These are phyloP conservation scores for Aquilaria yunnanensis DNA, from an alignment of 345 rosid genomes.

Conservation along the genomic window DNA sequence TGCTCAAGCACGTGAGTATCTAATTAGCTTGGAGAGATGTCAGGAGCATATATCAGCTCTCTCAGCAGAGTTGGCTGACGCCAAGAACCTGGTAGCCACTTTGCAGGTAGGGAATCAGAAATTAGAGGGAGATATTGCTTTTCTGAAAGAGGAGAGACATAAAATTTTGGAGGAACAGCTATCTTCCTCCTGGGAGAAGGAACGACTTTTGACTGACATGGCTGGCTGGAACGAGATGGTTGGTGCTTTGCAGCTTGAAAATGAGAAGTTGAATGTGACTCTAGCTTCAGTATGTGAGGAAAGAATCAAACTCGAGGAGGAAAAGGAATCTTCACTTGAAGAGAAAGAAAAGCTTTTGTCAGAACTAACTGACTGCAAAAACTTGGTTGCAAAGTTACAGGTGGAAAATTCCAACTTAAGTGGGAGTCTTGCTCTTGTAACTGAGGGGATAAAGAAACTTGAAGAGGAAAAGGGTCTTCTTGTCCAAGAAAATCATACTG, in stretches of 20 bases:
- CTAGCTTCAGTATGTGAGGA: slow-evolving; percentile 32
- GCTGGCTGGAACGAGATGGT: slow-evolving; percentile 44
- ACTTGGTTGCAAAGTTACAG: slow-evolving; percentile 36
- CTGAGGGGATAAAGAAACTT: slow-evolving; percentile 44
- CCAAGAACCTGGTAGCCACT: slow-evolving; percentile 30
- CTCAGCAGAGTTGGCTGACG: slow-evolving; percentile 42
- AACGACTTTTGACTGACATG: slow-evolving; percentile 47
- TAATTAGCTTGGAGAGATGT: slow-evolving; percentile 50
- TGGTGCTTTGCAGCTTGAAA: slow-evolving; percentile 49
- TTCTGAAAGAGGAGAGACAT: slow-evolving; percentile 41
- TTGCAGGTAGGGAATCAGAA: slow-evolving; percentile 53
- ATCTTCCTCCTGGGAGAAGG: slow-evolving; percentile 32
- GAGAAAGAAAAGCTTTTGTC: slow-evolving; percentile 35
- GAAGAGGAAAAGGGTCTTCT: slow-evolving; percentile 46
- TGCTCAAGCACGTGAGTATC: slow-evolving; percentile 45
- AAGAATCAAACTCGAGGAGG: slow-evolving; percentile 42
- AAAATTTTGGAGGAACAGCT: slow-evolving; percentile 39
- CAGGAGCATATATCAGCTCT: slow-evolving; percentile 30
- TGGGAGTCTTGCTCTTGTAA: slow-evolving; percentile 31
- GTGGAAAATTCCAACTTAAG: slow-evolving; percentile 45
- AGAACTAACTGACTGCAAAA: slow-evolving; percentile 41
- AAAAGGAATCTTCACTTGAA: slow-evolving; percentile 38
- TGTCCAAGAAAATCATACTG: slow-evolving; percentile 42
- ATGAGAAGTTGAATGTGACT: slow-evolving; percentile 30
- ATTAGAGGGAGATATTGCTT: slow-evolving; percentile 37